Conservation (phyloP, 129 eudicot genomes). For the Escallonia herrerae region DNA sequence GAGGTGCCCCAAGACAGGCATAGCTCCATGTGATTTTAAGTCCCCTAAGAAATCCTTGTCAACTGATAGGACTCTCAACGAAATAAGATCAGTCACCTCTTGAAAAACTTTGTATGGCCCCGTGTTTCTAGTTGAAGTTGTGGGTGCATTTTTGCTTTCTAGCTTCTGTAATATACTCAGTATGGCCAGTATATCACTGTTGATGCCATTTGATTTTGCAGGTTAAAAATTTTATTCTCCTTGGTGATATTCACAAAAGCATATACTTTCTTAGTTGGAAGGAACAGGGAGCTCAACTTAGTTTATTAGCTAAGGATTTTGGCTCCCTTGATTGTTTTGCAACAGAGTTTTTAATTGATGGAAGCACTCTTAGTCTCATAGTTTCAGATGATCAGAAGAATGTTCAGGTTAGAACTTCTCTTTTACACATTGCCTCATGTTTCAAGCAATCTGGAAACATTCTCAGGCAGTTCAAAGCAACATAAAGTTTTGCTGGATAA, state of each 20-base stretch:
- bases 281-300: slow-evolving; percentile 88
- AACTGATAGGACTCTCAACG: too few species aligned
- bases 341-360: slow-evolving; percentile 91
- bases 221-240: slow-evolving; percentile 92
- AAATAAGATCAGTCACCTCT: too few species aligned
- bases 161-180: not conserved
- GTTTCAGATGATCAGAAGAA: slow-evolving; percentile 96
- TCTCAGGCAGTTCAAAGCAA: not conserved
- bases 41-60: too few species aligned
- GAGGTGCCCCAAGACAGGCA: too few species aligned
- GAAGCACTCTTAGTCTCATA: slow-evolving; percentile 82
- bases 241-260: slow-evolving; percentile 95
- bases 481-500: not conserved
- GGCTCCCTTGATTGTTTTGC: slow-evolving; percentile 88
- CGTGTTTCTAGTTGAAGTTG: too few species aligned
- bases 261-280: slow-evolving; percentile 93
- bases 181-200: not conserved
- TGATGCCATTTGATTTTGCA: slow-evolving; percentile 16
- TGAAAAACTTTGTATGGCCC: too few species aligned
- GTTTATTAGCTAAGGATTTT: slow-evolving; percentile 90
- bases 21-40: too few species aligned
- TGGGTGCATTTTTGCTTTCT: not conserved
- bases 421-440: not conserved
- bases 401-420: slow-evolving; percentile 65
- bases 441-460: too few species aligned